Conservation (phyloP, 495 filamentous ascomycete genomes). For the Aspergillus homomorphus region DNA sequence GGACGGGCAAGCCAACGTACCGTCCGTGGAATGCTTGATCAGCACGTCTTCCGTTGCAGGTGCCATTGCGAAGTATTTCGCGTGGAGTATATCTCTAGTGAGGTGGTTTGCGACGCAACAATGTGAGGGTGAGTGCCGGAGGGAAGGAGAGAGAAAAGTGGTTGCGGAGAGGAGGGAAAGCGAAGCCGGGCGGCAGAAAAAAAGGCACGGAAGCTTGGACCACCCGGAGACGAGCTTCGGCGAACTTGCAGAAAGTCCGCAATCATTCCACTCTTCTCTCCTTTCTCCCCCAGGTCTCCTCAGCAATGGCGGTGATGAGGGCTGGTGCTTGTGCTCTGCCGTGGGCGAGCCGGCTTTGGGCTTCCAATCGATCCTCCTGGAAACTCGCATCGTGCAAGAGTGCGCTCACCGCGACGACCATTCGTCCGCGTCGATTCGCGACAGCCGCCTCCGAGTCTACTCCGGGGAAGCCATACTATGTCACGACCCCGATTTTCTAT, state of each 20-base stretch:
- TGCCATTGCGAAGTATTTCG: slow-evolving; percentile 39
- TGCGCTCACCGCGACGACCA: slow-evolving; percentile 11
- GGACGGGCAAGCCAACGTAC: slow-evolving; percentile 23
- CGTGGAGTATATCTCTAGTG: too few species aligned
- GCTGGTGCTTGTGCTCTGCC: slow-evolving; percentile 31
- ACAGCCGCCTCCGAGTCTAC: slow-evolving; percentile 25
- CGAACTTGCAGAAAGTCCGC: slow-evolving; percentile 28
- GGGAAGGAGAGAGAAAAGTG: not conserved
- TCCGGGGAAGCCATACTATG: slow-evolving; percentile 81
- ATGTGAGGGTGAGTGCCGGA: not conserved
- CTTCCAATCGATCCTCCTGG: slow-evolving; percentile 28
- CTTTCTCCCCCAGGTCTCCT: slow-evolving; percentile 7
- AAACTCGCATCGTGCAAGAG: slow-evolving; percentile 31
- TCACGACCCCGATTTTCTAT: slow-evolving; percentile 98
- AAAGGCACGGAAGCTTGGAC: slow-evolving; percentile 41
- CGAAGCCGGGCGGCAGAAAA: slow-evolving; percentile 10
- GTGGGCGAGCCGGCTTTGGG: slow-evolving; percentile 31
- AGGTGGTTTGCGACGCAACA: too few species aligned
- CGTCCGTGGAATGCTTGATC: slow-evolving; percentile 50
- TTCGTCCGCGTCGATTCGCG: slow-evolving; percentile 33
- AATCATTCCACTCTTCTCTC: slow-evolving; percentile 10
- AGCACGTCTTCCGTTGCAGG: slow-evolving; percentile 38
- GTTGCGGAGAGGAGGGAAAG: slow-evolving; percentile 5
- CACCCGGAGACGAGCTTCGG: slow-evolving; percentile 33
- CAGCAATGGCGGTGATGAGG: slow-evolving; percentile 34